Base-by-base conservation (phyloP, 139 green algal genomes). In the Chlorella sp. region DNA sequence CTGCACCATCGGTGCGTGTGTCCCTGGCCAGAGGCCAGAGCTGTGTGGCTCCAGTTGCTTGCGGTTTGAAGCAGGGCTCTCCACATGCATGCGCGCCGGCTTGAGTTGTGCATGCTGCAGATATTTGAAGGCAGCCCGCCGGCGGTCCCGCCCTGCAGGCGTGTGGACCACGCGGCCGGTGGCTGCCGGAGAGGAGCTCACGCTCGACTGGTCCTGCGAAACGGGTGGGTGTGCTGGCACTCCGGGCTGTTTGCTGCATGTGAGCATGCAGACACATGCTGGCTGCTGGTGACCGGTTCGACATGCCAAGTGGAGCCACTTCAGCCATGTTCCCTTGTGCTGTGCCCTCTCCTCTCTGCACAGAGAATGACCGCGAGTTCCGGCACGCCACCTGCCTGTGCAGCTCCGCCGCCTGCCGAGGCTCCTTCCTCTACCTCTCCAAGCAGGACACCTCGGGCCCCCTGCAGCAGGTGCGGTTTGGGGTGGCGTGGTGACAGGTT, bases 181-280 rank as follows among this genome's bases (percentile, higher is more conserved):
- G 19, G 75, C 79, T 22, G 43, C 85, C 36, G 93, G 93, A 13
- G 94, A 97, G 85, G 94, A 97, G 93, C 90, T 97, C 26, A 95
- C 91, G 34, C 95, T 97, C 83, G 94, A 98, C 89, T 98, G 96
- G 78, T 84, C 83, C 43, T 92, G 84, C 62, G 93, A 97, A n/a
- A 97, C 94, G 43, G 76, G 76, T 73, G 51, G 43, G 68, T 17
- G 14, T 30, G 34, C 67, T 36, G 22, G 60, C 1, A 34, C 2
- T 20, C 26, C 2, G 30, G 54, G 56, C 56, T 16, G 56, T 24
- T 65, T 30, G 30, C 9, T 24, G 3, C 56, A 9, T 65, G 56
- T 65, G 7, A 9, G 22, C 56, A 20, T 24, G 3, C 56, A 20
- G 22, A 9, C 56, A 20, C 56, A 65, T 24, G 17, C 51, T 67